Evolutionary conservation across 176 grass and related monocot species (phyloP), one percentile per base, ranked within the genome.

Genomic region (Ananas comosus): DNA sequence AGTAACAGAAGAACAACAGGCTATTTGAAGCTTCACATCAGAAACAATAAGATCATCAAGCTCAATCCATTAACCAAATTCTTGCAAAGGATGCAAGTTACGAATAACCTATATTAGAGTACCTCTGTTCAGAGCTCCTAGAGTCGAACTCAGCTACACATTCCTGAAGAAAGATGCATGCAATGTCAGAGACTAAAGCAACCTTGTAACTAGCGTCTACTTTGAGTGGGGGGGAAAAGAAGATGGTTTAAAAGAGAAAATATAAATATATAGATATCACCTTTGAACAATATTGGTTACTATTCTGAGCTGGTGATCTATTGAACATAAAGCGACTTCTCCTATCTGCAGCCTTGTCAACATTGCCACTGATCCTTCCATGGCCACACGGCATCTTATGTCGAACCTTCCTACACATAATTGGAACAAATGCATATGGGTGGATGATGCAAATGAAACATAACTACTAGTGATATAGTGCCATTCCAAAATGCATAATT

Each of bases 331-430:
- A 27, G 13, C 42, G 51, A 27, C 49, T 77, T 59, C 75, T 69
- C 27, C 66, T 56, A 51, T 77, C 48, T 17, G 65, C 75, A 69
- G 50, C 56, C 66, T 69, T 77, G 11, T 69, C 75, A 23, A 67
- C 9, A 27, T 49, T 50, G 53, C 47, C 49, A 23, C 29, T 61
- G 22, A n/a, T 69, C 53, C 75, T 69, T 14, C 53, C 52, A 77
- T 69, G 66, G 66, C 11, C 75, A 63, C 54, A 77, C 33, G 53
- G 75, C 75, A 77, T 77, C 13, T 57, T 56, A 66, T 25, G 53
- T 3, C 12, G 53, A 57, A 21, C 13, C 75, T 77, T 29, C 50
- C 50, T 59, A 57, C 49, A 51, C 17, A 69, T 19, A 77, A 28
- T 13, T 52, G 27, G 19, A 27, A 52, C 25, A 52, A 52, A 51